Conservation (phyloP, 345 rosid species). For the Leavenworthia alabamica region DNA sequence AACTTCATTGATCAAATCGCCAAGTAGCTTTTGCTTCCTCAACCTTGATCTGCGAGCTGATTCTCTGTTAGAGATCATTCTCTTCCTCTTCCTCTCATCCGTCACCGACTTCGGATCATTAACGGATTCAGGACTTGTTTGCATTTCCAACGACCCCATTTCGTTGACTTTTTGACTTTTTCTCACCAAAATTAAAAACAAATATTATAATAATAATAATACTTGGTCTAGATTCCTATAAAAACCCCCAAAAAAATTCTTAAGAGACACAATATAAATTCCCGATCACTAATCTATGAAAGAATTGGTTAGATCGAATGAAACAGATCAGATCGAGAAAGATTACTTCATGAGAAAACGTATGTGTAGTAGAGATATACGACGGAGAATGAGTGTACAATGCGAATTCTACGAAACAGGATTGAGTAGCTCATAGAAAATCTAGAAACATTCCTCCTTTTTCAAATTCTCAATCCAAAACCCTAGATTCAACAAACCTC, state of each 20-base stretch:
- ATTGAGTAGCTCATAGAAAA: constrained; percentile 53
- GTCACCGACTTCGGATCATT: constrained; percentile 41
- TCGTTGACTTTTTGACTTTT: constrained; percentile 2
- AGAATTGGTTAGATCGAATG: background rate
- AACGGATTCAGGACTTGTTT: constrained; percentile 61
- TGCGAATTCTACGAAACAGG: constrained; percentile 62
- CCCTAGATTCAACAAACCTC: background rate
- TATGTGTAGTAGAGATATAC: constrained; percentile 88
- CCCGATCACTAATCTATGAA: constrained; percentile 10
- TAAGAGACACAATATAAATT: background rate
- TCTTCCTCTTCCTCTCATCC: constrained; percentile 82
- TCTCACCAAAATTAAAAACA: background rate
- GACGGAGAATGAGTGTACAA: constrained; percentile 86
- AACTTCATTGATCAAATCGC: constrained; percentile 49
- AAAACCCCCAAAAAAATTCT: background rate
- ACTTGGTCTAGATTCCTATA: background rate
- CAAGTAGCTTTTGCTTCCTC: constrained; percentile 73
- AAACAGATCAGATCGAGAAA: constrained; percentile 14
- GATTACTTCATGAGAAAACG: constrained; percentile 56
- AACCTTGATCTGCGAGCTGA: constrained; percentile 76
- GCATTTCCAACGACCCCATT: constrained; percentile 41
- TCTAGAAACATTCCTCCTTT: constrained; percentile 37
- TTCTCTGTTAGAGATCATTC: constrained; percentile 83
- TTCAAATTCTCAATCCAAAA: constrained; percentile 4
- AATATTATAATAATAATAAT: background rate